These are phyloP conservation scores for Fusarium sambucinum DNA, from an alignment of 2,329 filamentous ascomycete genomes.

Conservation along the genomic window DNA sequence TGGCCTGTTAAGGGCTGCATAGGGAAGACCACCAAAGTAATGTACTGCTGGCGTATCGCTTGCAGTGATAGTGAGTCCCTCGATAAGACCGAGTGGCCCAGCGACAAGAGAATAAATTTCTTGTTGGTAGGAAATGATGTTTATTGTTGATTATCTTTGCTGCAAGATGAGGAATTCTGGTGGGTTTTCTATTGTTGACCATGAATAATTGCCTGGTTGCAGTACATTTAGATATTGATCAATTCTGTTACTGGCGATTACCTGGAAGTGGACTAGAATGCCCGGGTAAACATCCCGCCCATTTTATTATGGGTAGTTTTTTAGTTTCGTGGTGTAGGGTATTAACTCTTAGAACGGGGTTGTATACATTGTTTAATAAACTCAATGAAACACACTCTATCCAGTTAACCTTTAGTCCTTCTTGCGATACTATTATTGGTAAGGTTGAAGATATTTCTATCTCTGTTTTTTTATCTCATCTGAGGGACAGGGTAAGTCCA, in stretches of 20 bases:
- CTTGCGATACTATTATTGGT: accelerated
- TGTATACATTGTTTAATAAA: background rate
- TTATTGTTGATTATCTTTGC: no score
- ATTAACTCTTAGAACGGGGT: background rate
- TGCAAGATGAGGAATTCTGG: no score
- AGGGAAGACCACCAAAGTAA: slow-evolving; percentile 3
- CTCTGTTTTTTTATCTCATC: background rate
- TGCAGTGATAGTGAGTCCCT: background rate
- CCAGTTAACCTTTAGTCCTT: background rate
- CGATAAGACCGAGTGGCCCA: background rate
- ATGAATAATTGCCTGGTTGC: no score
- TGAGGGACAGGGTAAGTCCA: background rate
- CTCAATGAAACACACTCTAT: background rate
- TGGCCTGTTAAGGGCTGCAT: background rate
- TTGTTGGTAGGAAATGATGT: background rate
- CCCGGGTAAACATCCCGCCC: background rate
- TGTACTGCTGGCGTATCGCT: no score
- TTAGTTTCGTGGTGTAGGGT: background rate
- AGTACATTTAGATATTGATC: background rate
- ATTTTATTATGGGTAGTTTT: background rate
- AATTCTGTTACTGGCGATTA: background rate
- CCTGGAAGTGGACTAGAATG: background rate
- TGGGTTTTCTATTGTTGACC: no score
- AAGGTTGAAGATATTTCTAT: no score
- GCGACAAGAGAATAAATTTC: background rate